Percentiles rank a stretch among this genome's conserved stretches.
Conservation (phyloP, 177 flowering plant species). For the Telopea speciosissima region DNA sequence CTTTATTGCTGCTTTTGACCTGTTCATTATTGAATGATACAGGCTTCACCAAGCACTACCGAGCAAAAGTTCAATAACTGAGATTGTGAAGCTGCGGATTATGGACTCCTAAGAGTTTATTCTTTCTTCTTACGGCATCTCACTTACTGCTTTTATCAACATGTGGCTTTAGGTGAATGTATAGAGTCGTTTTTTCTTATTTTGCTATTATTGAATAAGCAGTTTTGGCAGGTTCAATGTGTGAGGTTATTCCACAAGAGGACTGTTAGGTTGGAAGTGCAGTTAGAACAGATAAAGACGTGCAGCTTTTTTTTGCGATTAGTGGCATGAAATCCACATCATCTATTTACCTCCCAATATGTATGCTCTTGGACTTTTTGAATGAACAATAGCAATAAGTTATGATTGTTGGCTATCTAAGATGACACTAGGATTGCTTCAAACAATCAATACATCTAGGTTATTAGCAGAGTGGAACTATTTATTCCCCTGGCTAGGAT, state of each 20-base stretch:
- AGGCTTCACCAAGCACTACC: constrained; percentile 56
- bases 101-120: constrained; percentile 8
- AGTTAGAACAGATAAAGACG: constrained; percentile 18
- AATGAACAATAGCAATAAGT: not conserved
- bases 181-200: constrained; percentile 14
- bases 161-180: not conserved
- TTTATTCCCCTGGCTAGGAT: too few species aligned
- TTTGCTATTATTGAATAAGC: constrained; percentile 30
- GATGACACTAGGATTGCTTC: too few species aligned
- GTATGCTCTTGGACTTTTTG: not conserved
- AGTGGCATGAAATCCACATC: not conserved
- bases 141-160: not conserved
- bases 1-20: not conserved
- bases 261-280: constrained; percentile 14
- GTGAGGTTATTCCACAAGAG: constrained; percentile 15
- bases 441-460: too few species aligned
- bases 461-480: too few species aligned
- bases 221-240: constrained; percentile 27
- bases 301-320: constrained; percentile 4
- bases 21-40: constrained; percentile 19
- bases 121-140: constrained; percentile 1
- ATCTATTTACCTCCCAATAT: not conserved
- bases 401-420: too few species aligned
- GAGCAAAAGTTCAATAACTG: constrained; percentile 58
- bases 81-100: not conserved